These are phyloP conservation scores for Adansonia madagascariensis DNA, from an alignment of 441 rosid species.

Conservation along the genomic window DNA sequence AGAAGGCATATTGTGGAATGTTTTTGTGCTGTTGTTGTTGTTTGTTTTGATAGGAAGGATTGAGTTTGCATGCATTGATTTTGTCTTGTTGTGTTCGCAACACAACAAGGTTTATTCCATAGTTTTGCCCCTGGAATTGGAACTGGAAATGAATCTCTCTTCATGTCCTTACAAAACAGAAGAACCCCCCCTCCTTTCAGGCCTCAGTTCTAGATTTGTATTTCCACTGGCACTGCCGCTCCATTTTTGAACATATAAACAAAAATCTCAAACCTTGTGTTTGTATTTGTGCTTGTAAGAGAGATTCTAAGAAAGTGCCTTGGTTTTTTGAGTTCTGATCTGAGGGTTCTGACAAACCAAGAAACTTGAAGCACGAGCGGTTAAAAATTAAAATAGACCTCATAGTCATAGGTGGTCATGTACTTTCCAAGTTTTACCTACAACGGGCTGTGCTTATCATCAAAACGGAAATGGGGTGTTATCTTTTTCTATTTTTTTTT, in stretches of 20 bases:
- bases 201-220: not conserved
- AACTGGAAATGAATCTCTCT: constrained; percentile 38
- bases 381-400: constrained; percentile 34
- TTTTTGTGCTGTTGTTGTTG: constrained; percentile 34
- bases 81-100: constrained; percentile 51
- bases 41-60: constrained; percentile 35
- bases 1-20: constrained; percentile 54
- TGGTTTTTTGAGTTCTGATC: constrained; percentile 31
- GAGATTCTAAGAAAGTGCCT: constrained; percentile 36
- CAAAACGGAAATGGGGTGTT: constrained; percentile 23
- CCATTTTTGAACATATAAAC: constrained; percentile 39
- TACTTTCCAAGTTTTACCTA: constrained; percentile 33
- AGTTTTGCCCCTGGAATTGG: constrained; percentile 39
- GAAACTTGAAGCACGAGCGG: constrained; percentile 44
- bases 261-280: not conserved
- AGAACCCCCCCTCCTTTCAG: not conserved
- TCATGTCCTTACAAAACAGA: constrained; percentile 53
- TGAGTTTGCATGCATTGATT: constrained; percentile 52
- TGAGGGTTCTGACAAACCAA: constrained; percentile 42
- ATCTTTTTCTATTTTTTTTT: not conserved
- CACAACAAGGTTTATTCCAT: constrained; percentile 37
- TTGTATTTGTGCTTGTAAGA: not conserved
- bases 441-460: constrained; percentile 34
- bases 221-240: constrained; percentile 33
- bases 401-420: constrained; percentile 32